Conservation (phyloP, 202 grass and related monocot genomes). For the Saccharum hybrid region DNA sequence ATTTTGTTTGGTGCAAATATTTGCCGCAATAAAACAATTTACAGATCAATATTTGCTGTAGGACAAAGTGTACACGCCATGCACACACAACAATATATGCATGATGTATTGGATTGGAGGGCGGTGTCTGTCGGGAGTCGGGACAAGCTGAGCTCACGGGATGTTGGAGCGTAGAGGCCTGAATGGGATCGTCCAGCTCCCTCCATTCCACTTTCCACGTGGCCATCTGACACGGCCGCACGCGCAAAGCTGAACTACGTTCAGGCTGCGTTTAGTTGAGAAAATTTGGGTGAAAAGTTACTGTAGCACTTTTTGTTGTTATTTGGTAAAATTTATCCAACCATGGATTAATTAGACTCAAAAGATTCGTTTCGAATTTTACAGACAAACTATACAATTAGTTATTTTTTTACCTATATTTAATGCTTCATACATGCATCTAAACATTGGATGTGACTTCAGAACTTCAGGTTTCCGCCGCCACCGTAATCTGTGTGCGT, state of each 20-base stretch:
- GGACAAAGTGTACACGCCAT: conserved; percentile 1
- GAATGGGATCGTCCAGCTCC: neutral
- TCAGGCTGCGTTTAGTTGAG: no score
- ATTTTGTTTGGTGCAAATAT: neutral
- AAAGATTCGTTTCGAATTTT: no score
- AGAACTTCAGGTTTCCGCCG: neutral
- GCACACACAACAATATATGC: neutral
- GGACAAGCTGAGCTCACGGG: conserved; percentile 54
- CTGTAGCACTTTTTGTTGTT: no score
- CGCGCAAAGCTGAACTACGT: neutral
- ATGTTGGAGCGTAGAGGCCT: conserved; percentile 5
- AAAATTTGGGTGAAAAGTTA: no score
- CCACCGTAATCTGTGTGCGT: conserved; percentile 7
- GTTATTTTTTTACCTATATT: no score
- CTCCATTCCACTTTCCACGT: neutral
- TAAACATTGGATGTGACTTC: no score
- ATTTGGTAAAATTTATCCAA: no score
- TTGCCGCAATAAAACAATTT: neutral
- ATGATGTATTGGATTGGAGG: conserved; percentile 33
- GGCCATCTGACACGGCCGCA: neutral
- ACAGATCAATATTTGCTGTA: conserved; percentile 28
- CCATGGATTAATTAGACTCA: no score
- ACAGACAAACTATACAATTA: no score
- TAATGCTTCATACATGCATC: no score
- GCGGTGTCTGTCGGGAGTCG: conserved; percentile 6